These are phyloP conservation scores for Trypanosomatidae sp. DNA, from an alignment of 208 protist species.

Conservation along the genomic window DNA sequence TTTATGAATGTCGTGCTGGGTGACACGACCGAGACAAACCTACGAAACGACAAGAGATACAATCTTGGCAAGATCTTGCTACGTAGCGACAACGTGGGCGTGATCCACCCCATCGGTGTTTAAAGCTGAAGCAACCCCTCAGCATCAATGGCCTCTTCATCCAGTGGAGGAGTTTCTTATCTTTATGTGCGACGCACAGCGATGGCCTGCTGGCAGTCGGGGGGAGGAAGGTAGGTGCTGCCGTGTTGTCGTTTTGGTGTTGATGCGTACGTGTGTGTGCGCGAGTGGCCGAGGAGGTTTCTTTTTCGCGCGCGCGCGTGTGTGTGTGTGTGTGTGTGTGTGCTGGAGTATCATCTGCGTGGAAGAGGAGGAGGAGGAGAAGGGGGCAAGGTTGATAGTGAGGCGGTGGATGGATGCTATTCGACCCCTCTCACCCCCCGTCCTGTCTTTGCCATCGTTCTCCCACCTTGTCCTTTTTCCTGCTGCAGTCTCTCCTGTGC, in stretches of 20 bases:
- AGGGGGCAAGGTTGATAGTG: background rate
- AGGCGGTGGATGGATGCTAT: background rate
- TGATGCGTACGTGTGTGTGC: too few species aligned
- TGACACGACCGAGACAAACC: conserved; percentile 85
- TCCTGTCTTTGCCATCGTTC: background rate
- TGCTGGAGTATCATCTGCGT: background rate
- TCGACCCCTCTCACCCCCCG: background rate
- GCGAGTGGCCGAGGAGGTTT: too few species aligned
- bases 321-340: background rate
- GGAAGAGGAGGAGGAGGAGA: background rate
- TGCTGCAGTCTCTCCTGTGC: background rate
- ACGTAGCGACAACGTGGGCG: conserved; percentile 91
- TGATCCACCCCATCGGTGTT: conserved; percentile 88
- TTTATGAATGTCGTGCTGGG: conserved; percentile 95
- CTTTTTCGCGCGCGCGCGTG: too few species aligned
- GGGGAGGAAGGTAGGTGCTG: background rate
- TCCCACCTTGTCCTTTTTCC: background rate
- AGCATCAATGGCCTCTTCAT: background rate
- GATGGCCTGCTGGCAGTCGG: background rate
- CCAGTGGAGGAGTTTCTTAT: background rate
- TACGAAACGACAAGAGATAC: conserved; percentile 62
- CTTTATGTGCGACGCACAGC: background rate
- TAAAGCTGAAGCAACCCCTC: conserved; percentile 26
- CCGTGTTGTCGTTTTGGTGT: background rate
- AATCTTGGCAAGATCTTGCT: conserved; percentile 89